These are phyloP conservation scores for Cystoderma amianthinum DNA, from an alignment of 768 basidiomycete species.

Conservation along the genomic window DNA sequence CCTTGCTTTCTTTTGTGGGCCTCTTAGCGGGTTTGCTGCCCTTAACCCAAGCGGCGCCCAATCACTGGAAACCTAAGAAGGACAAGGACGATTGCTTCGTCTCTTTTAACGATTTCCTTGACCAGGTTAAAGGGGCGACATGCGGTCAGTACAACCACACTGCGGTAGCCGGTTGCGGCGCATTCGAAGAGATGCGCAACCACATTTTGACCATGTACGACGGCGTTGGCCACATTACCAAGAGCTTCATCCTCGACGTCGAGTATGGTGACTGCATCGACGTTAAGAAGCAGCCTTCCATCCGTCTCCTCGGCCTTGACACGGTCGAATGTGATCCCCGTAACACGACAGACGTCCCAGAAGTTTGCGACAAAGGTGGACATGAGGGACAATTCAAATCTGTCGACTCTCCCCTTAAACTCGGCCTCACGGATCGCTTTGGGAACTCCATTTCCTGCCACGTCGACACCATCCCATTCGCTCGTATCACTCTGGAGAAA, in stretches of 20 bases:
- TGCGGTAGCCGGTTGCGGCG: not conserved
- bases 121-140: not conserved
- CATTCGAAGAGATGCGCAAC: not conserved
- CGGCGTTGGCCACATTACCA: not conserved
- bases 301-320: not conserved
- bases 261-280: not conserved
- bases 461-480: not conserved
- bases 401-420: not conserved
- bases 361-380: not conserved
- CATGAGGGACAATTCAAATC: too few species aligned
- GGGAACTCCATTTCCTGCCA: not conserved
- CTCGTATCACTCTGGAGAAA: not conserved
- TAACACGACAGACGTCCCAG: not conserved
- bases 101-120: not conserved
- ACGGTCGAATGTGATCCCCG: not conserved
- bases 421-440: not conserved
- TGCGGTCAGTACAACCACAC: not conserved
- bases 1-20: too few species aligned
- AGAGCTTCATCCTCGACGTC: not conserved
- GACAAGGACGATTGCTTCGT: not conserved
- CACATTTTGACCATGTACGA: not conserved
- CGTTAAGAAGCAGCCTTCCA: not conserved
- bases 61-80: not conserved
- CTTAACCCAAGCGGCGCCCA: not conserved
- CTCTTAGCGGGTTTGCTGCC: not conserved